phyloP scores from a whole-genome alignment of 345 rosid species.

The Raphanus sativus region DNA sequence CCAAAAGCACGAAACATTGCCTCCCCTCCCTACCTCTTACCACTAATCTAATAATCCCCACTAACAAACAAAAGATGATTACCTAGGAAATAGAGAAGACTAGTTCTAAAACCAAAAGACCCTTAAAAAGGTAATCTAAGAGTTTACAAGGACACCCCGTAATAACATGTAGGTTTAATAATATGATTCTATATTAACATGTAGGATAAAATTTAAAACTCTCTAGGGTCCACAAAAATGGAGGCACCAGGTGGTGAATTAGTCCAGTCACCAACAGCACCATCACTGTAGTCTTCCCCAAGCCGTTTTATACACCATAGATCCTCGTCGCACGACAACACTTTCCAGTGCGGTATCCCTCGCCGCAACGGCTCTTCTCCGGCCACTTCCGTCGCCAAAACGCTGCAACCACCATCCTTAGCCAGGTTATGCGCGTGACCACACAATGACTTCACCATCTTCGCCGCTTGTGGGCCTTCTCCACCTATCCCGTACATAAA shows the following conservation, averaged over 20 bases:
- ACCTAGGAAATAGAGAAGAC: background rate
- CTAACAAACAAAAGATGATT: background rate
- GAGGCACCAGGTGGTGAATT: slow-evolving; percentile 76
- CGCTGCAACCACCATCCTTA: slow-evolving; percentile 57
- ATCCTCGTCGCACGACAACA: slow-evolving; percentile 70
- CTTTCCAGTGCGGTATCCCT: slow-evolving; percentile 86
- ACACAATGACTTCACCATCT: slow-evolving; percentile 60
- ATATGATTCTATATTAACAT: background rate
- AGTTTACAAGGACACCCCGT: background rate
- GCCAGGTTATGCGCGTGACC: slow-evolving; percentile 87
- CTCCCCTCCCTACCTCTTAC: background rate
- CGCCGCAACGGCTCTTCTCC: slow-evolving; percentile 61
- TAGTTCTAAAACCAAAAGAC: background rate
- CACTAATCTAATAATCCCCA: slow-evolving; percentile 32
- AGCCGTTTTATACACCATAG: slow-evolving; percentile 93
- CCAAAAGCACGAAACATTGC: slow-evolving; percentile 39
- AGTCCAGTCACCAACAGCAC: slow-evolving; percentile 87
- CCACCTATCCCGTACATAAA: slow-evolving; percentile 90
- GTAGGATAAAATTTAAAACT: slow-evolving; percentile 40
- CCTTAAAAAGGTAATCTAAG: background rate
- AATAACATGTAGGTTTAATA: background rate
- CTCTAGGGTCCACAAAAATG: slow-evolving; percentile 97
- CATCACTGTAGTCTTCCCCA: slow-evolving; percentile 74
- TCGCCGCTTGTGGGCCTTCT: slow-evolving; percentile 71
- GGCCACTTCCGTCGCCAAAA: slow-evolving; percentile 81